phyloP scores from a whole-genome alignment of 805 yeast species.

The Ogataea sp. region DNA sequence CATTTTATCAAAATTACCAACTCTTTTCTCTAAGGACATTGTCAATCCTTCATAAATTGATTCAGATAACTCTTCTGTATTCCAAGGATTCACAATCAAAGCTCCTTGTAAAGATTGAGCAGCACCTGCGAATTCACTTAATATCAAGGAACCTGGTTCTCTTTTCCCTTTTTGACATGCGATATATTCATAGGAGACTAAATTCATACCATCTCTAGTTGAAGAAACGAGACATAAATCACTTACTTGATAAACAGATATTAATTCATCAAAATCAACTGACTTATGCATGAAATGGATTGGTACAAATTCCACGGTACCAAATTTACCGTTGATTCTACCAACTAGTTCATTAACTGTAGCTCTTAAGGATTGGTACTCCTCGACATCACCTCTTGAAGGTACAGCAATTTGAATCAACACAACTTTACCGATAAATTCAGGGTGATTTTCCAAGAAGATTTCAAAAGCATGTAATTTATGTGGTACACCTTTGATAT shows the following conservation, averaged over 20 bases:
- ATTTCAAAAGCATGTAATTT: slow-evolving; percentile 94
- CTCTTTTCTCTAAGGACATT: slow-evolving; percentile 72
- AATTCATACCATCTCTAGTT: slow-evolving; percentile 97
- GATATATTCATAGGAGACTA: slow-evolving; percentile 92
- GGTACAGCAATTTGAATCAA: slow-evolving; percentile 97
- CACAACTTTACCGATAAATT: slow-evolving; percentile 96
- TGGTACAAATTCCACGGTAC: slow-evolving; percentile 96
- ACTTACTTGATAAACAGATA: slow-evolving; percentile 74
- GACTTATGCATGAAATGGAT: slow-evolving; percentile 94
- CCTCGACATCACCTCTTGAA: slow-evolving; percentile 96
- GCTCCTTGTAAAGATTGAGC: slow-evolving; percentile 97
- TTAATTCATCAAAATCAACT: slow-evolving; percentile 83
- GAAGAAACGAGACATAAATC: slow-evolving; percentile 92
- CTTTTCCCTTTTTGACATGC: slow-evolving; percentile 74
- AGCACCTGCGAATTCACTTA: slow-evolving; percentile 98
- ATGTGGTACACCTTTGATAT: slow-evolving; percentile 97
- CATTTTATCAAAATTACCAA: slow-evolving; percentile 71
- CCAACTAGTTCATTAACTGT: slow-evolving; percentile 96
- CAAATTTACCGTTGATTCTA: slow-evolving; percentile 90
- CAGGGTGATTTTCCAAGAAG: slow-evolving; percentile 87
- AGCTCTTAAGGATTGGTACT: slow-evolving; percentile 87
- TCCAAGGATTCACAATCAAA: slow-evolving; percentile 95
- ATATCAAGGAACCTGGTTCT: slow-evolving; percentile 75
- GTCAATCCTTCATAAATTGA: slow-evolving; percentile 85
- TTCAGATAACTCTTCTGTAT: slow-evolving; percentile 84